Base-by-base conservation (phyloP, 345 rosid species). In the Pseudoturritis turrita region DNA sequence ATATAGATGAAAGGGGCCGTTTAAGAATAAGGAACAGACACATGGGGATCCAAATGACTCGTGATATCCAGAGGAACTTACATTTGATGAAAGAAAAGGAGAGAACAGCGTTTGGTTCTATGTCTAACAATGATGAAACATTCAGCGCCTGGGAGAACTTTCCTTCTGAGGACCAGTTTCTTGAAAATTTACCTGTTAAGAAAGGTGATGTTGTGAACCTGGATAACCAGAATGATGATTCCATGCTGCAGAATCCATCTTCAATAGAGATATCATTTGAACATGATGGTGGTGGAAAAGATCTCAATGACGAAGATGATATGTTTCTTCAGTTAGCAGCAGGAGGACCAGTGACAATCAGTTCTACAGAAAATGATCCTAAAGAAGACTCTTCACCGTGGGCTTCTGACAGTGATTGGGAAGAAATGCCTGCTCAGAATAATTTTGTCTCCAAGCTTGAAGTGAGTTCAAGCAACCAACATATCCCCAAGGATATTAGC, bases 41-140 rank as follows among this genome's bases (percentile, higher is more conserved):
- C 63, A 89, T 94, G 97, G 98, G 98, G 44, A 82, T 94, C 76
- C 87, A 84, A 50, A 91, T 94, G 97, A 94, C 98, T 28, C 88
- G 95, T 74, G 98, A 94, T 83, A 83, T 94, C 72, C 96, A 89
- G 74, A 85, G 98, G 83, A 94, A 94, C 83, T 81, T 94, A 77
- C 95, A 86, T 74, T 72, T 94, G 84, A 91, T 94, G 91, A 91
- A 83, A 78, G 95, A 91, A 85, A 76, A 85, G 78, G 95, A 83
- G 58, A 72, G 44, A 64, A 72, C 65, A 28, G 71, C 62, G 65
- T 54, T 69, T 35, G 71, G 64, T 21, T 72, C 85, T 54, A 56
- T 53, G 46, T 57, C 64, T 23, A 59, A 71, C 62, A 49, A 65
- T 66, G 80, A 63, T 41, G 73, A 78, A 66, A 57, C 50, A 40